Evolutionary conservation across 257 asterid species (phyloP), one percentile per base, ranked within the genome.

Genomic region (Solanum peruvianum): DNA sequence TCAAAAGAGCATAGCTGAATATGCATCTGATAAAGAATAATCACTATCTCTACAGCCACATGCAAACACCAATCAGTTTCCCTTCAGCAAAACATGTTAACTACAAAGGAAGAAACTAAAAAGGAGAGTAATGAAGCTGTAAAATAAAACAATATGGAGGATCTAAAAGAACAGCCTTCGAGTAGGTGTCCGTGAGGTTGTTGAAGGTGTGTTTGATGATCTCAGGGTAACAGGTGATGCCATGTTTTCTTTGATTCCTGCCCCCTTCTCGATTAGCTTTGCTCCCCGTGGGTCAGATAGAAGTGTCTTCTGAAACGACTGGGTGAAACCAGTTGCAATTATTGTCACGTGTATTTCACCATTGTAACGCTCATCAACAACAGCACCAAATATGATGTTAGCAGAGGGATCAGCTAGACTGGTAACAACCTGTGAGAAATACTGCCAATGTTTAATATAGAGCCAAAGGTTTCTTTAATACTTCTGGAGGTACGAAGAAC

Each of bases 381-480:
- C 99, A 52, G 99, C 99, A 27, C 99, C 99, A 88, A 97, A 97
- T 88, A 96, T 97, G 45, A 97, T 97, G 87, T 96, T 97, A 12
- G 99, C 99, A 0, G 98, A 93, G 39, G 99, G 99, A 85, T 97
- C 99, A 82, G 99, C 99, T 91, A 97, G 89, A 88, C 99, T 97
- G 39, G 99, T 96, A 58, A 97, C 99, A 87, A 97, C 99, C 99
- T 97, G 93, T 81, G 87, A 85, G 82, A 47, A 66, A 35, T 21
- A 44, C 9, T 11, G 20, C 14, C 85, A 49, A 31, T 44, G 6
- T 47, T 78, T 15, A 21, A 11, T 41, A 76, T 23, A 45, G 42
- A 78, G 42, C 4, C 9, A 6, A 47, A 78, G 66, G 42, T 25
- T 78, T 45, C 66, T 16, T 11, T 64, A 64, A 25, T 64, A 64